phyloP scores from a whole-genome alignment of 73 alveolate species.

The Blepharisma japonicum region DNA sequence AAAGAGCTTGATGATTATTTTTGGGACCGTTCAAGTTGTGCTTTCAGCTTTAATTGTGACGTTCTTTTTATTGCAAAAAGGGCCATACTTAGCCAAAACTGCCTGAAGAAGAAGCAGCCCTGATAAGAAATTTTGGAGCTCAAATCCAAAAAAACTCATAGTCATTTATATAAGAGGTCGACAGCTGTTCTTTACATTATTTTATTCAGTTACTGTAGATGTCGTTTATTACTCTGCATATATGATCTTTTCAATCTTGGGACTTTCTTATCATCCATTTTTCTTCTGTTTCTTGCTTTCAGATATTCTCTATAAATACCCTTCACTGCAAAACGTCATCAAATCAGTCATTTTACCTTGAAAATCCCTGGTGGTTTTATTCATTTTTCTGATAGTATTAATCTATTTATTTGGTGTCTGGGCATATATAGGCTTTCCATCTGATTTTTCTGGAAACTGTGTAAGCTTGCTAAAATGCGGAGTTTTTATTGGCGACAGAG shows the following conservation, averaged over 20 bases:
- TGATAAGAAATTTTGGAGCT: too few relatives aligned
- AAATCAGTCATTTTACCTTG: constrained; percentile 50
- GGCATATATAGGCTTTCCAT: constrained; percentile 36
- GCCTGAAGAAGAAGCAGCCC: too few relatives aligned
- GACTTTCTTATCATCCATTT: constrained; percentile 52
- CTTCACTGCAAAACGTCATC: constrained; percentile 50
- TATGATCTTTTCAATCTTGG: constrained; percentile 46
- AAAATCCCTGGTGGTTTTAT: constrained; percentile 38
- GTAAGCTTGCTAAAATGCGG: constrained; percentile 35
- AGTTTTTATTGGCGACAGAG: constrained; percentile 53
- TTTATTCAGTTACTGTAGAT: constrained; percentile 31
- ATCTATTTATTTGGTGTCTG: constrained; percentile 39
- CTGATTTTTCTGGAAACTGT: constrained; percentile 36
- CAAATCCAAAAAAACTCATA: too few relatives aligned
- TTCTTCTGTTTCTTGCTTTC: constrained; percentile 55
- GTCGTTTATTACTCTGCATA: constrained; percentile 44
- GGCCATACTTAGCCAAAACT: not conserved
- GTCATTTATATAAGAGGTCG: too few relatives aligned
- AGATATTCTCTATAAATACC: constrained; percentile 46
- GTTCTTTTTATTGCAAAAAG: constrained; percentile 10
- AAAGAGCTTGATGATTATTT: not conserved
- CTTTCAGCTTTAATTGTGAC: constrained; percentile 6
- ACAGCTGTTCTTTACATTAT: too few relatives aligned
- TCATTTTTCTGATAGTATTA: constrained; percentile 38
- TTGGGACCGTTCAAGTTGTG: constrained; percentile 24